Base-by-base conservation (phyloP, 2,329 filamentous ascomycete genomes). In the Colletotrichum navitas region DNA sequence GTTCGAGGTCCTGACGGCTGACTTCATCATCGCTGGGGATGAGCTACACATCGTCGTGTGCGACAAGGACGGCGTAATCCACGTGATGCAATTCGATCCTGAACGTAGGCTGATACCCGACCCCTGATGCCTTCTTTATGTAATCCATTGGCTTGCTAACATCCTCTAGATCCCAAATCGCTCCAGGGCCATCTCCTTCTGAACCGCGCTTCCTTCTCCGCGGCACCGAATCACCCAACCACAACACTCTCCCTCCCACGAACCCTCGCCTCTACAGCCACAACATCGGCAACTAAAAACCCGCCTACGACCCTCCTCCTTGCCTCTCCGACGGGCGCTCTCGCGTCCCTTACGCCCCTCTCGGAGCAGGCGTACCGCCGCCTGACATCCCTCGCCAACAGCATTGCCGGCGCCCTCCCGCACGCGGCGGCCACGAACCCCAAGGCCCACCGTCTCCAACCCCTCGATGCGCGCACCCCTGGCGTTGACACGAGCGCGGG, bases 1-100 rank as follows among this genome's bases (percentile, higher is more conserved):
- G 54, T 85, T 98, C 76, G 93, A 96, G 77, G 89, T 97, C 26
- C 81, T 97, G 43, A 89, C 92, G 7, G 94, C 93, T 1, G 95
- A 98, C 71, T 95, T 99, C 77, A 83, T 99, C 10, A 96, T 96
- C 0, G 92, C 95, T 76, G 93, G 93, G 10, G 91, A 93, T 67
- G 91, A 94, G 71, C 85, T 99, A 16, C 94, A 92, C 78, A 91
- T 99, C 74, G 85, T 98, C 51, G 92, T 93, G 7, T 90, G 92
- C 16, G 95, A 98, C 79, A 90, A 92, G 45, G 92, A 97, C 76
- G 93, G 93, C 73, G 94, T 96, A 76, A 82, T 99, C 51, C 94
- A 98, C 79, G 88, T 98, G 58, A 83, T 98, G 74, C 94, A 98
- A 81, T 99, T 96, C 77, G 95, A 98, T 77, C 96, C 96, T 0